A percentile compares a stretch with the other conserved stretches of the same genome.
Evolutionary conservation across 208 protist species (phyloP).

Genomic region (Crithidia brevicula): DNA sequence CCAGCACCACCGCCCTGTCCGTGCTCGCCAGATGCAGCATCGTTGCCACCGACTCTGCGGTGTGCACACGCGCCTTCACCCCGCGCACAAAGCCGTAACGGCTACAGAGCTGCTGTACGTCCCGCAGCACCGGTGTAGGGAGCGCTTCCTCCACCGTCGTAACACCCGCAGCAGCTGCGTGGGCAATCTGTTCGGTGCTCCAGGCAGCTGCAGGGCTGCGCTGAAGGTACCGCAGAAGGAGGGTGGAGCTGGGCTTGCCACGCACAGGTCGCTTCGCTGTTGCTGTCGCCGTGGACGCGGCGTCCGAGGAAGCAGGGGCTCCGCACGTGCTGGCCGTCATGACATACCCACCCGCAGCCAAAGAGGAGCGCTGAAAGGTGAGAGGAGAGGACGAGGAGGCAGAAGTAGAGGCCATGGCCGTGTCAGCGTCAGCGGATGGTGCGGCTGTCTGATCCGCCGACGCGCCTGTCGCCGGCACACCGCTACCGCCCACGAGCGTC

Average conservation of each 20-base stretch:
- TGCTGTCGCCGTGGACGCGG: neutral
- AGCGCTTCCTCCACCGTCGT: constrained; percentile 5
- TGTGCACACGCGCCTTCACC: constrained; percentile 40
- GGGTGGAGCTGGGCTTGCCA: constrained; percentile 82
- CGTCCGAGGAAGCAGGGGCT: neutral
- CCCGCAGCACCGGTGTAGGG: constrained; percentile 34
- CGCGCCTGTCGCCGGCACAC: neutral
- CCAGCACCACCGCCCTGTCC: constrained; percentile 9
- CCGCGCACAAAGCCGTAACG: constrained; percentile 65
- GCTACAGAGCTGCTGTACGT: constrained; percentile 49
- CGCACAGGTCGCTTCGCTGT: constrained; percentile 12
- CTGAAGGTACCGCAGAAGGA: constrained; percentile 61
- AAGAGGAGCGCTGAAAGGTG: constrained; percentile 55
- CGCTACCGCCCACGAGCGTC: neutral
- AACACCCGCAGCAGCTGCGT: constrained; percentile 23
- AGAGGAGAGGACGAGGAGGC: constrained; percentile 42
- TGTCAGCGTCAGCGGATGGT: neutral
- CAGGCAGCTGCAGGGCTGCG: constrained; percentile 16
- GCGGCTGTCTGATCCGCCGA: neutral
- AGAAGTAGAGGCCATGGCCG: constrained; percentile 7
- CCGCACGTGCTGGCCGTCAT: constrained; percentile 22
- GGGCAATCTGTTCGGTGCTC: constrained; percentile 1
- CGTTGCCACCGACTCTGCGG: constrained; percentile 18
- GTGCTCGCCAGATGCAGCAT: constrained; percentile 15
- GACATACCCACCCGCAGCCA: constrained; percentile 79